These are phyloP conservation scores for Sclerotinia minor DNA, from an alignment of 2,329 filamentous ascomycete genomes.

Conservation along the genomic window DNA sequence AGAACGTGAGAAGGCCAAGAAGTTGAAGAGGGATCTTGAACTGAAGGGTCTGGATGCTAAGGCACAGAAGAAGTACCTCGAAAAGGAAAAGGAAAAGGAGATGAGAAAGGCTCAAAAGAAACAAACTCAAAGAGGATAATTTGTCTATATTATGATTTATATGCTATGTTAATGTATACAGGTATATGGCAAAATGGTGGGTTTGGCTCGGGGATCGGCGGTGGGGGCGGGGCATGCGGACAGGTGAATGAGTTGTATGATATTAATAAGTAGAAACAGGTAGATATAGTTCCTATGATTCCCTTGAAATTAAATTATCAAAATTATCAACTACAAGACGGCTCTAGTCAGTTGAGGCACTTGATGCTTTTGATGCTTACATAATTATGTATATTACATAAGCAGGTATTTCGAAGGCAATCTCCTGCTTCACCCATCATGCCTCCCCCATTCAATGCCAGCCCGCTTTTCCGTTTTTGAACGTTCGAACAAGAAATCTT, in stretches of 20 bases:
- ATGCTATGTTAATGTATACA: constrained; percentile 20
- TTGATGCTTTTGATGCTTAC: neutral
- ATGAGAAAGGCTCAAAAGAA: constrained; percentile 62
- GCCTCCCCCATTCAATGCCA: too few relatives aligned
- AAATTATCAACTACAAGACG: neutral
- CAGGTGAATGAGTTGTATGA: constrained; percentile 12
- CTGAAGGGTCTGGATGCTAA: constrained; percentile 75
- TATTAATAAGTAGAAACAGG: constrained; percentile 4
- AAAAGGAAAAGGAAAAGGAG: constrained; percentile 78
- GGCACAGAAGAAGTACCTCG: constrained; percentile 81
- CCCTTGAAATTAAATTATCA: neutral
- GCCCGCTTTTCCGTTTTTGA: too few relatives aligned
- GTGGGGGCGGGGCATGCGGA: neutral
- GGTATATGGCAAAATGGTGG: constrained; percentile 12
- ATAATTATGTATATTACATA: neutral
- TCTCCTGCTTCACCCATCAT: neutral
- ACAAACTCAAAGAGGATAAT: constrained; percentile 49
- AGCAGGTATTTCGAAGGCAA: neutral
- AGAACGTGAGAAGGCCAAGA: constrained; percentile 75
- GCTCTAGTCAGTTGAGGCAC: too few relatives aligned
- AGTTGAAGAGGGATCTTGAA: constrained; percentile 85
- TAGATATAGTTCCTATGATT: neutral
- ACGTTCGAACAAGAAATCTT: neutral
- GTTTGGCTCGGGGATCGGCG: neutral
- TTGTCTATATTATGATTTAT: constrained; percentile 10